phyloP scores from a whole-genome alignment of 306 rosid species.

The Aeschynomene evenia region DNA sequence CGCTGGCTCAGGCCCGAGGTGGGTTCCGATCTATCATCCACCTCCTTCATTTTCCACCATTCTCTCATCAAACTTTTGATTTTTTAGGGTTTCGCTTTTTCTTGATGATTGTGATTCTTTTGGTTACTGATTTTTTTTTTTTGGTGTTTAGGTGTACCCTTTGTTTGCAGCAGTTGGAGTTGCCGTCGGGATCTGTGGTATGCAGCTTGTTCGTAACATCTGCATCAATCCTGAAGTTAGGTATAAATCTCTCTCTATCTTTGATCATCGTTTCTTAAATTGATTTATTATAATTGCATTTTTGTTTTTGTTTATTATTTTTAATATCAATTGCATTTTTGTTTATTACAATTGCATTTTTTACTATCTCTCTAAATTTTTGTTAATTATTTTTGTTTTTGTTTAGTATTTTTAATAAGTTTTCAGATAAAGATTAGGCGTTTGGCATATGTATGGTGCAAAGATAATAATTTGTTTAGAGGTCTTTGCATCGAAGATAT shows the following conservation, averaged over 20 bases:
- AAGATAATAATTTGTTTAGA: too few relatives aligned
- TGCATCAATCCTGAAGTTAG: conserved; percentile 96
- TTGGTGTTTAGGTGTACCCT: conserved; percentile 81
- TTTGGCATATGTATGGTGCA: too few relatives aligned
- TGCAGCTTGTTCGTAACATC: conserved; percentile 69
- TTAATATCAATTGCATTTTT: not conserved
- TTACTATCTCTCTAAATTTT: too few relatives aligned
- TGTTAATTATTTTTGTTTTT: too few relatives aligned
- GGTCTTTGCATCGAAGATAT: too few relatives aligned
- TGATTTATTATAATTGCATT: not conserved
- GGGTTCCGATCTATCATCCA: conserved; percentile 32
- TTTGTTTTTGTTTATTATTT: not conserved
- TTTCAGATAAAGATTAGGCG: too few relatives aligned
- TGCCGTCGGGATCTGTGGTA: conserved; percentile 86
- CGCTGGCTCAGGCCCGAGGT: conserved; percentile 92
- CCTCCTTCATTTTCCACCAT: not conserved
- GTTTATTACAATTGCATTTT: too few relatives aligned
- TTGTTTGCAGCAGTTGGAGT: conserved; percentile 79
- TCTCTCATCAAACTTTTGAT: not conserved
- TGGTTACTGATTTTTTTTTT: too few relatives aligned
- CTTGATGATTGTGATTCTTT: too few relatives aligned
- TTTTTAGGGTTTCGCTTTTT: not conserved
- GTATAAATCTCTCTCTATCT: conserved; percentile 33
- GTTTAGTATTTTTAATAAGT: too few relatives aligned
- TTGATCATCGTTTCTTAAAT: not conserved